Conservation (phyloP, 2,329 filamentous ascomycete species). For the Fusarium keratoplasticum region DNA sequence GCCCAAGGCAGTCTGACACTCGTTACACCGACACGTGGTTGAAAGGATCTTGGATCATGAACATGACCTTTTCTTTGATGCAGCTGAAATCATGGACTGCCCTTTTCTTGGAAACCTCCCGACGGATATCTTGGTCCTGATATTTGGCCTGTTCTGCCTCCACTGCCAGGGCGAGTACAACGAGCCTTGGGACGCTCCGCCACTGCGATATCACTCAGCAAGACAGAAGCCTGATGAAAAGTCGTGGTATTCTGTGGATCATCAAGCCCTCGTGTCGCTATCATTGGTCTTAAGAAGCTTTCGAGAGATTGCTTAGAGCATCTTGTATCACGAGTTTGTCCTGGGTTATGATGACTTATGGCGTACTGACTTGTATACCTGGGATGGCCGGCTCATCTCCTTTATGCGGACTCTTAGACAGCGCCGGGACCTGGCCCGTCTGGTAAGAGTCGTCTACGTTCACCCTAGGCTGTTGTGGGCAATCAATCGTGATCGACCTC, state of each 20-base stretch:
- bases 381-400: constrained; percentile 11
- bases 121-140: not conserved
- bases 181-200: constrained; percentile 7
- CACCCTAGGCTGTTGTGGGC: not conserved
- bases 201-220: not conserved
- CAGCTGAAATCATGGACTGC: not conserved
- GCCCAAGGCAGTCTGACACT: not conserved
- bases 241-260: constrained; percentile 13
- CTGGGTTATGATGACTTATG: constrained; percentile 10
- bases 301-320: constrained; percentile 6
- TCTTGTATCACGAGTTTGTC: constrained; percentile 16
- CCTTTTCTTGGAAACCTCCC: not conserved
- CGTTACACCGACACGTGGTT: not conserved
- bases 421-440: constrained; percentile 5
- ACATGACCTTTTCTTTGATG: not conserved
- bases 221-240: not conserved
- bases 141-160: constrained; percentile 15
- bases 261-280: constrained; percentile 9
- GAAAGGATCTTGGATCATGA: not conserved
- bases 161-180: constrained; percentile 7
- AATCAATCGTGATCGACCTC: not conserved
- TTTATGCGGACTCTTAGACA: constrained; percentile 2
- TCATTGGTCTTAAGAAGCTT: constrained; percentile 4
- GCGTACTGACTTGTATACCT: constrained; percentile 1
- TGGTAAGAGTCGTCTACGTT: constrained; percentile 3